Evolutionary conservation across 2,329 filamentous ascomycete genomes (phyloP).

Genomic region (Acrocalymma vagum): DNA sequence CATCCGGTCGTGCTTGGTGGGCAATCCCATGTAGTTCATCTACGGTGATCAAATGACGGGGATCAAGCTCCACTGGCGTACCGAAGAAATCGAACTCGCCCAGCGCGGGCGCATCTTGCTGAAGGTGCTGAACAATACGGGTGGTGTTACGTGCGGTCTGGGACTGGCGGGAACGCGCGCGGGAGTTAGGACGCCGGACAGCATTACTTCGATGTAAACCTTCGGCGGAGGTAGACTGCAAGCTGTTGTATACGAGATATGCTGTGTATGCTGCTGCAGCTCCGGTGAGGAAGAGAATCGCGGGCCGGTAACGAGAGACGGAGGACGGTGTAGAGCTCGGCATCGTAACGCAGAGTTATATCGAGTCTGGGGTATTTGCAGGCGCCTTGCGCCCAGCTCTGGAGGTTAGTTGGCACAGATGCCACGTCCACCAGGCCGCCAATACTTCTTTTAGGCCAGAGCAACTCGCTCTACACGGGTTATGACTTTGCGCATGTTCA

Average conservation of each 20-base stretch:
- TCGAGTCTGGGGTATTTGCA: too few relatives aligned
- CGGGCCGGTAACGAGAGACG: slow-evolving; percentile 52
- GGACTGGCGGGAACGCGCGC: slow-evolving; percentile 31
- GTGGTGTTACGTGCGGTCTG: slow-evolving; percentile 23
- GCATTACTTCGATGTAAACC: slow-evolving; percentile 73
- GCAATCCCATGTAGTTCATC: slow-evolving; percentile 33
- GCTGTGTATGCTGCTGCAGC: slow-evolving; percentile 65
- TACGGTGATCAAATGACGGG: slow-evolving; percentile 26
- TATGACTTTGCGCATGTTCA: too few relatives aligned
- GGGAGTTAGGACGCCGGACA: slow-evolving; percentile 61
- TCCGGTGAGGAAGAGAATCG: slow-evolving; percentile 64
- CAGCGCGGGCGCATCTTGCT: slow-evolving; percentile 28
- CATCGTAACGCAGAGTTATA: slow-evolving; percentile 29
- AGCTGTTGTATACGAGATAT: slow-evolving; percentile 65
- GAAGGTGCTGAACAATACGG: slow-evolving; percentile 18
- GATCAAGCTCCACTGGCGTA: slow-evolving; percentile 27
- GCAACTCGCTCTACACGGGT: too few relatives aligned
- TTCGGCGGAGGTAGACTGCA: slow-evolving; percentile 35
- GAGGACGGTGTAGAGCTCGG: slow-evolving; percentile 40
- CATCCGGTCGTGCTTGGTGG: slow-evolving; percentile 22
- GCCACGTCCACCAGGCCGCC: too few relatives aligned
- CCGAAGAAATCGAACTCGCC: slow-evolving; percentile 38
- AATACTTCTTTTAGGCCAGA: too few relatives aligned
- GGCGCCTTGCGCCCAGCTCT: slow-evolving; percentile 11
- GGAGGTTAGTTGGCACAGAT: slow-evolving; percentile 3